A percentile compares a stretch with the other conserved stretches of the same genome.
These are phyloP conservation scores for Lipomyces starkeyi DNA, from an alignment of 805 yeast genomes.

Conservation along the genomic window DNA sequence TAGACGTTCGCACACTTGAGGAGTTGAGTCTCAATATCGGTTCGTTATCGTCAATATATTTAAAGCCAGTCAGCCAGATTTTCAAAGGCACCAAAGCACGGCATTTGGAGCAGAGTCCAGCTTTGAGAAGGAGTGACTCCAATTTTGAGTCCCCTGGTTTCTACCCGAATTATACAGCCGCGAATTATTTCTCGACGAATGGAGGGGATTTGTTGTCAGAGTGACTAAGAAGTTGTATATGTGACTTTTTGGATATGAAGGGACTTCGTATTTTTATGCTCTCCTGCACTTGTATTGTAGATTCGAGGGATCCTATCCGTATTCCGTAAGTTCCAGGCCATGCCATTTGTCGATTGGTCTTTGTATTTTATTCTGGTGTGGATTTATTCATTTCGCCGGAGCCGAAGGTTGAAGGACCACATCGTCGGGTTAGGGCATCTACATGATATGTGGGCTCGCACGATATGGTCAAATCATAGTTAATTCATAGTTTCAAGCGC, in stretches of 20 bases:
- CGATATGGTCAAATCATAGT: no score
- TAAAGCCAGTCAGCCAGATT: constrained; percentile 57
- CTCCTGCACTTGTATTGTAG: not conserved
- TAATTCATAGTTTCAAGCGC: no score
- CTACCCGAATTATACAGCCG: not conserved
- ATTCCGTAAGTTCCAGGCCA: not conserved
- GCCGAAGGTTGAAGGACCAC: no score
- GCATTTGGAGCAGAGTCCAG: constrained; percentile 31
- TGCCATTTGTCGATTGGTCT: not conserved
- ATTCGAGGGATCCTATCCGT: not conserved
- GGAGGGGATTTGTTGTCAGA: constrained; percentile 2
- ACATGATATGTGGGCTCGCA: no score
- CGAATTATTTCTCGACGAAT: not conserved
- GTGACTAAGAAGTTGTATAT: not conserved
- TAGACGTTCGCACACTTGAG: constrained; percentile 73
- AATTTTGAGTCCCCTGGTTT: not conserved
- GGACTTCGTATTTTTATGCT: not conserved
- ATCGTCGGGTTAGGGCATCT: no score
- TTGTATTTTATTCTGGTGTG: no score
- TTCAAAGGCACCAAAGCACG: constrained; percentile 30
- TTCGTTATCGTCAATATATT: constrained; percentile 77
- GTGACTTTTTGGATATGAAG: not conserved
- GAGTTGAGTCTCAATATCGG: constrained; percentile 86
- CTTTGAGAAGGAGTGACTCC: constrained; percentile 21
- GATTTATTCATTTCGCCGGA: no score